These are phyloP conservation scores for Xylaria multiplex DNA, from an alignment of 2,329 filamentous ascomycete species.

Conservation along the genomic window DNA sequence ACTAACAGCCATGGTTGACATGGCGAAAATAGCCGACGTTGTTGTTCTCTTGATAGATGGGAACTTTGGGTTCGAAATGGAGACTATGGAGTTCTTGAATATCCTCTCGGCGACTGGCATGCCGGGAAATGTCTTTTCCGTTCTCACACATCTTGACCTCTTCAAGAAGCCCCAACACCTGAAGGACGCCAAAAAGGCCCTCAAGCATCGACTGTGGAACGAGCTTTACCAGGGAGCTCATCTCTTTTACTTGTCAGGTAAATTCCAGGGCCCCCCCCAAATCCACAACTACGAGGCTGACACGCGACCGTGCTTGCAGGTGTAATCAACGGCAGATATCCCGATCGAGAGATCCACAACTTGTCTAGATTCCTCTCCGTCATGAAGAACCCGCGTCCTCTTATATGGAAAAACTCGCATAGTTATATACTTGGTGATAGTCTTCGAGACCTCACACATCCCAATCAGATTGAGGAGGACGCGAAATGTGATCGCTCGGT, in stretches of 20 bases:
- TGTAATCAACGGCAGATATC: slow-evolving; percentile 95
- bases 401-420: slow-evolving; percentile 96
- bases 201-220: slow-evolving; percentile 97
- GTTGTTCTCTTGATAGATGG: slow-evolving; percentile 98
- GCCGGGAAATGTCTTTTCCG: slow-evolving; percentile 98
- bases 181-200: slow-evolving; percentile 91
- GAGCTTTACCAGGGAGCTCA: slow-evolving; percentile 97
- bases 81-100: slow-evolving; percentile 99
- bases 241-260: slow-evolving; percentile 88
- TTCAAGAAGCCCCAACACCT: slow-evolving; percentile 88
- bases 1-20: slow-evolving; percentile 94
- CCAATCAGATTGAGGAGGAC: slow-evolving; percentile 88
- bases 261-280: not conserved
- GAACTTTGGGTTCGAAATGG: slow-evolving; percentile 99
- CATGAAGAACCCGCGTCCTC: slow-evolving; percentile 98
- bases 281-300: slow-evolving; percentile 13
- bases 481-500: slow-evolving; percentile 90
- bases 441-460: slow-evolving; percentile 94
- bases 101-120: slow-evolving; percentile 93
- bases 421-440: slow-evolving; percentile 94
- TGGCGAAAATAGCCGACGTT: slow-evolving; percentile 97
- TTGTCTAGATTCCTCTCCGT: slow-evolving; percentile 93
- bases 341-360: slow-evolving; percentile 96
- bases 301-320: slow-evolving; percentile 50
- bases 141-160: slow-evolving; percentile 93